These are phyloP conservation scores for Populus ilicifolia DNA, from an alignment of 345 rosid species.

Conservation along the genomic window DNA sequence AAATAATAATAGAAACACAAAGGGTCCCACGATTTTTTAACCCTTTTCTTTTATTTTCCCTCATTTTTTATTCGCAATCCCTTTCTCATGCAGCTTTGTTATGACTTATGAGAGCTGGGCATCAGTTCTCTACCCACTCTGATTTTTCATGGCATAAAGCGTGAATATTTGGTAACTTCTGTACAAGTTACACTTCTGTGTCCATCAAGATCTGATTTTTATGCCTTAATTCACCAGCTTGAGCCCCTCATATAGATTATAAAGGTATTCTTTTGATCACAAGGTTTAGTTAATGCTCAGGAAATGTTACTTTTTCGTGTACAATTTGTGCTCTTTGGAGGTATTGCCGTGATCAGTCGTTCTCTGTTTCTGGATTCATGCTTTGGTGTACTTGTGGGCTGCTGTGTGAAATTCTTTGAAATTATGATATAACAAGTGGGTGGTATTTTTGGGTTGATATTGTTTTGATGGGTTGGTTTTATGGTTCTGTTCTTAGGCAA, in stretches of 20 bases:
- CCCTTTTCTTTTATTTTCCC: not conserved
- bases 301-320: not conserved
- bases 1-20: not conserved
- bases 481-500: not conserved
- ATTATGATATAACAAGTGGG: conserved; percentile 11
- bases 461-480: not conserved
- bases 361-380: conserved; percentile 4
- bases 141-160: conserved; percentile 14
- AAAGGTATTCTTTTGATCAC: conserved; percentile 24
- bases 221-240: conserved; percentile 9
- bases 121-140: not conserved
- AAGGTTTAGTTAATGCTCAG: not conserved
- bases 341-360: conserved; percentile 1
- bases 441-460: not conserved
- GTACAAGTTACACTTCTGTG: not conserved
- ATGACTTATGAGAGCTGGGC: conserved; percentile 18
- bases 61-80: not conserved
- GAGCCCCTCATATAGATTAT: not conserved
- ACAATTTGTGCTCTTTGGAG: not conserved
- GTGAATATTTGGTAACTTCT: conserved; percentile 11
- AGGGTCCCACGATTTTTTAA: conserved; percentile 19
- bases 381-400: conserved; percentile 4
- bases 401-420: not conserved
- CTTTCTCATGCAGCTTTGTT: conserved; percentile 28
- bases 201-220: conserved; percentile 23